phyloP scores from a whole-genome alignment of 805 yeast species.

The Cyberlindnera maritima region DNA sequence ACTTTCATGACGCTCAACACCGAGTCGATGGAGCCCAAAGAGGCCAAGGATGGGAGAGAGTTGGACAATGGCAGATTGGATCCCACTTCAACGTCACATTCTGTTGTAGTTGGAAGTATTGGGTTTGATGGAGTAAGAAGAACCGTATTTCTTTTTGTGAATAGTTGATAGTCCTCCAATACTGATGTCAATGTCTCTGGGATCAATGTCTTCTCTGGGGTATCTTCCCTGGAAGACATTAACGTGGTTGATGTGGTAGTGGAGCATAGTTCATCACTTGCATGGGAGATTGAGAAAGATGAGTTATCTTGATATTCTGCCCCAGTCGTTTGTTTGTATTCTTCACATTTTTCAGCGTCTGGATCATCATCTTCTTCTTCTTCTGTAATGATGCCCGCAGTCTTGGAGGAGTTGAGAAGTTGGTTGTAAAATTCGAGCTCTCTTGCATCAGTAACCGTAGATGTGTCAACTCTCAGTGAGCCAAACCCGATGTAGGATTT shows the following conservation, averaged over 20 bases:
- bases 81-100: not conserved
- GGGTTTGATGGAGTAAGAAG: constrained; percentile 5
- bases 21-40: constrained; percentile 15
- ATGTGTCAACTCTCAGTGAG: constrained; percentile 6
- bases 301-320: no score
- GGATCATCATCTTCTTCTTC: constrained; percentile 7
- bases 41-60: constrained; percentile 21
- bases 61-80: constrained; percentile 9
- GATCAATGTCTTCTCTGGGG: not conserved
- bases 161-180: constrained; percentile 24
- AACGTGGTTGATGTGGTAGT: not conserved
- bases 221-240: not conserved
- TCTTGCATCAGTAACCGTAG: constrained; percentile 18
- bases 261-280: not conserved
- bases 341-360: no score
- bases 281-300: not conserved
- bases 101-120: not conserved
- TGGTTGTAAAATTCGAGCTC: constrained; percentile 24
- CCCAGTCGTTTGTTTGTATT: no score
- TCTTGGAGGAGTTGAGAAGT: constrained; percentile 1
- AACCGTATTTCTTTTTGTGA: constrained; percentile 10
- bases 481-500: constrained; percentile 17
- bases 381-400: constrained; percentile 1
- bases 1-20: constrained; percentile 18
- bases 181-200: constrained; percentile 15